These are phyloP conservation scores for Xerocomus potaroensis DNA, from an alignment of 768 basidiomycete species.

Conservation along the genomic window DNA sequence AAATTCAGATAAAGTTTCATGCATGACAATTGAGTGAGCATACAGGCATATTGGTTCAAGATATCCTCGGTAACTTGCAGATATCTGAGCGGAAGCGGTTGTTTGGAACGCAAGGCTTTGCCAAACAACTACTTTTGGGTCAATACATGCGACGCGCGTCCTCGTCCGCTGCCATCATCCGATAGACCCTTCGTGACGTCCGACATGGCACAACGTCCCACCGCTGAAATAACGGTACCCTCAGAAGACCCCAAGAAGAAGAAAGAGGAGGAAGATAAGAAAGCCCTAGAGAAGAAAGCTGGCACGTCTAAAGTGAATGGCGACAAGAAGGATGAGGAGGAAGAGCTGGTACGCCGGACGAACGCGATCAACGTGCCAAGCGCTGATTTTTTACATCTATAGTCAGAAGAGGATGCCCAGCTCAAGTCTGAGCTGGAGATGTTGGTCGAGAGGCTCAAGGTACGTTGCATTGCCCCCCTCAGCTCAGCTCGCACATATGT, in stretches of 20 bases:
- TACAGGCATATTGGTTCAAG: constrained; percentile 16
- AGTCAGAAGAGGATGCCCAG: constrained; percentile 96
- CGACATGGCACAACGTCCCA: constrained; percentile 55
- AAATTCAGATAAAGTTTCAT: background rate
- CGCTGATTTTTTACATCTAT: constrained; percentile 5
- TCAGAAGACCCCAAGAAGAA: constrained; percentile 78
- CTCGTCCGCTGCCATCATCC: constrained; percentile 10
- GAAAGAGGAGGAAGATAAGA: constrained; percentile 40
- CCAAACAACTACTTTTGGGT: constrained; percentile 31
- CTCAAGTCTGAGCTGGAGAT: constrained; percentile 94
- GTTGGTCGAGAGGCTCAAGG: constrained; percentile 92
- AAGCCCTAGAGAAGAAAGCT: constrained; percentile 45
- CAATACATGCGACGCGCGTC: constrained; percentile 28
- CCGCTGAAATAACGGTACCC: constrained; percentile 57
- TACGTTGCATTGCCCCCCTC: constrained; percentile 33
- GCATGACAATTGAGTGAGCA: background rate
- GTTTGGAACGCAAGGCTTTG: constrained; percentile 31
- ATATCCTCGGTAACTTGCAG: background rate
- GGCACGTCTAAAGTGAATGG: constrained; percentile 54
- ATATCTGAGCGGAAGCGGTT: constrained; percentile 8
- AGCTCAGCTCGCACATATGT: constrained; percentile 11
- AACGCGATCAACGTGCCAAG: constrained; percentile 8
- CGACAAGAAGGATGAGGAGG: constrained; percentile 54
- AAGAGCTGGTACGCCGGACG: constrained; percentile 64
- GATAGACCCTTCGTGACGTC: constrained; percentile 8